These are phyloP conservation scores for Barnettozyma populi DNA, from an alignment of 805 yeast species.

Conservation along the genomic window DNA sequence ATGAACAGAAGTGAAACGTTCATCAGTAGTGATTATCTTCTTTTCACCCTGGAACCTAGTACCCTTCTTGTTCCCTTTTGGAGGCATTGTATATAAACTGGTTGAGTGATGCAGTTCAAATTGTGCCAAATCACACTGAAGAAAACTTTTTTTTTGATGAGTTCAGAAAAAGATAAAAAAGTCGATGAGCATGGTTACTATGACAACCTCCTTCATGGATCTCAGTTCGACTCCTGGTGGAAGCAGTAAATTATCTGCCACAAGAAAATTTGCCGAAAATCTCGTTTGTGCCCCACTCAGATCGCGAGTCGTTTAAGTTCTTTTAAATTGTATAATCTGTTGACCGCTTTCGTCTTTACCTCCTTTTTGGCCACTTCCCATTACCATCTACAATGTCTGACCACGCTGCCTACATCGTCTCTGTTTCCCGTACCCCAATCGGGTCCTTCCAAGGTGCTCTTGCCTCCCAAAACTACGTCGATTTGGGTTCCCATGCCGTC, in stretches of 20 bases:
- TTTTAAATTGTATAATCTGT: background rate
- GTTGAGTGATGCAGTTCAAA: background rate
- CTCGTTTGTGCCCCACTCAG: background rate
- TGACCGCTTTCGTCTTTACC: background rate
- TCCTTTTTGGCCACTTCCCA: background rate
- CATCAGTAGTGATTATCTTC: constrained; percentile 45
- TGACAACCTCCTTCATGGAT: background rate
- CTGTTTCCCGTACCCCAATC: constrained; percentile 91
- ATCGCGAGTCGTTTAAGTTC: background rate
- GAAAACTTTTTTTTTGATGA: constrained; percentile 1
- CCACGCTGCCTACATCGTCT: constrained; percentile 73
- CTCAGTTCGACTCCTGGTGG: background rate
- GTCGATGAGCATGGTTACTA: background rate
- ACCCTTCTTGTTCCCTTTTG: constrained; percentile 1
- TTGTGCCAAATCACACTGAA: background rate
- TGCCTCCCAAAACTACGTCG: constrained; percentile 69
- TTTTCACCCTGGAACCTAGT: constrained; percentile 4
- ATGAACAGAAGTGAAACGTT: constrained; percentile 73
- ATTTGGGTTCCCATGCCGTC: constrained; percentile 90
- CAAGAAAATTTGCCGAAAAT: background rate
- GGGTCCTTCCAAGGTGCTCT: constrained; percentile 90
- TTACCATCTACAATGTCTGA: background rate
- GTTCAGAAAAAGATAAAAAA: background rate
- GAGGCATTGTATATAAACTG: constrained; percentile 7
- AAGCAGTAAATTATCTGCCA: no score